Evolutionary conservation across 371 early-diverging fungal species (phyloP).

Genomic region (Mortierella sp.): DNA sequence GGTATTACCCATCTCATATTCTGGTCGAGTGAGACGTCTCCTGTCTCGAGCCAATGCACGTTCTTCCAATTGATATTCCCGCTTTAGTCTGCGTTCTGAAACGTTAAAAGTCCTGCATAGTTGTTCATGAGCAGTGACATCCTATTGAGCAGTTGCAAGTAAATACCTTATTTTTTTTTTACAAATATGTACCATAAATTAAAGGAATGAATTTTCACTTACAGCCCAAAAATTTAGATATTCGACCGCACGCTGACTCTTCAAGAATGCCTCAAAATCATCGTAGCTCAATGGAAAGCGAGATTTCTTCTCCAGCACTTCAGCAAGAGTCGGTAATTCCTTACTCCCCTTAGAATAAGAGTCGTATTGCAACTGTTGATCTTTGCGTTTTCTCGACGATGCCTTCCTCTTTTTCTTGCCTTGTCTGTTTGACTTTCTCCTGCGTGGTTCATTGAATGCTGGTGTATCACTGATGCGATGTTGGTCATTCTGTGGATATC

Average conservation of each 20-base stretch:
- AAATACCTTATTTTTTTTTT: neutral
- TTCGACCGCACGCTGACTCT: slow-evolving; percentile 44
- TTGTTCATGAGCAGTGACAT: slow-evolving; percentile 54
- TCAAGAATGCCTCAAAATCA: slow-evolving; percentile 51
- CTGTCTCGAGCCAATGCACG: slow-evolving; percentile 45
- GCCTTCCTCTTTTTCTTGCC: slow-evolving; percentile 5
- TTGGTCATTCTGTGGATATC: slow-evolving; percentile 27
- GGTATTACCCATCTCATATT: neutral
- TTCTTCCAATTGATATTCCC: slow-evolving; percentile 44
- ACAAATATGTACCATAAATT: neutral
- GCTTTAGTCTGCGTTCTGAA: slow-evolving; percentile 46
- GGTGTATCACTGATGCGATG: slow-evolving; percentile 14
- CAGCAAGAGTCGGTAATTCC: slow-evolving; percentile 16
- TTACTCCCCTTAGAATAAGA: neutral
- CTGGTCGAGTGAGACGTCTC: slow-evolving; percentile 7
- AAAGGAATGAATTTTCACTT: neutral
- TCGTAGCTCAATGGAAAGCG: slow-evolving; percentile 42
- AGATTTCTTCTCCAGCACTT: slow-evolving; percentile 38
- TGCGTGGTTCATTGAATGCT: neutral
- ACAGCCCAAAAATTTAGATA: slow-evolving; percentile 56
- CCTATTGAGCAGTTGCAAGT: slow-evolving; percentile 14
- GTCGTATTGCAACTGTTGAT: neutral
- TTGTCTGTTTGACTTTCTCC: neutral
- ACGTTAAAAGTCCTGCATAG: slow-evolving; percentile 50
- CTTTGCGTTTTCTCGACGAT: neutral